Base-by-base conservation (phyloP, 345 rosid species). In the Populus nigra region DNA sequence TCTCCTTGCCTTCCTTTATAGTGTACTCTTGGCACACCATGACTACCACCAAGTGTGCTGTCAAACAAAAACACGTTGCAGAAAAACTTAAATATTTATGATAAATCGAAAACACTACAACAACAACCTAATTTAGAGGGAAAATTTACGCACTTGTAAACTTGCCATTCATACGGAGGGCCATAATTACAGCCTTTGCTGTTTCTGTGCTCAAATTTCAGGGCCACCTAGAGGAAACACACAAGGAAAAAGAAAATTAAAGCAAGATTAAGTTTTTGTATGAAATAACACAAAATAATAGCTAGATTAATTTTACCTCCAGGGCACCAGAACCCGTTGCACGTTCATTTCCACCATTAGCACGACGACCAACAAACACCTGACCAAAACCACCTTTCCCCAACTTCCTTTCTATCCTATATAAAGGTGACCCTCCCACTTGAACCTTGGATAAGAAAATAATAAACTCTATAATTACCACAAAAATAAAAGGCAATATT, bases 1-100 rank as follows among this genome's bases (percentile, higher is more conserved):
- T 82, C 85, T 22, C 85, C 82, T 53, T 78, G 85, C 65, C 81
- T 78, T 74, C 85, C 85, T 71, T 82, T 82, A 57, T 78, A 78
- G 62, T 82, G 85, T 31, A 82, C 85, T 59, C 67, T 78, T 13
- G 85, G 85, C 70, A 82, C 85, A 7, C 85, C 85, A 69, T 82
- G 81, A 69, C 85, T 82, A 31, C 85, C 99, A 80, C 99, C 99
- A 68, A 96, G 92, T 63, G 94, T 86, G 85, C 98, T 96, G 90
- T 75, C 78, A 39, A 88, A 61, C 63, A 74, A 61, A 73, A 53
- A 41, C 68, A 31, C 27, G 49, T n/a, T 17, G 29, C 68, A 69
- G 38, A 63, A 35, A 74, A 11, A 65, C 27, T 41, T 69, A 75
- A 69, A 61, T 7, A 75, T 41, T 9, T 35, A 55, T 33, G 33